Conservation (phyloP, 805 yeast species). For the Myxozyma nipponensis region DNA sequence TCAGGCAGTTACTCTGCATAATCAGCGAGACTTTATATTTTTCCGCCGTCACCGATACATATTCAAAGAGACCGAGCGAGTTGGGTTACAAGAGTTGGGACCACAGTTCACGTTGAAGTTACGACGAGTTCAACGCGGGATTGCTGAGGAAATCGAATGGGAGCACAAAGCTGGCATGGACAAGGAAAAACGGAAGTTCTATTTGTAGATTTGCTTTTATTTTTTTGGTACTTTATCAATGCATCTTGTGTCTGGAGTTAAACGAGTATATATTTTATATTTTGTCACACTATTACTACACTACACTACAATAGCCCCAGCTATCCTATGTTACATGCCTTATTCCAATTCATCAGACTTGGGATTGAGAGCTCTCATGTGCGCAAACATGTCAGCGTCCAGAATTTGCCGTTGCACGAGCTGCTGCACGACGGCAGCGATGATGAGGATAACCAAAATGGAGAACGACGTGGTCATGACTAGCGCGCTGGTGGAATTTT, state of each 20-base stretch:
- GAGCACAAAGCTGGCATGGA: constrained; percentile 97
- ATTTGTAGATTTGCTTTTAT: constrained; percentile 46
- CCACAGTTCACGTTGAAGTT: constrained; percentile 92
- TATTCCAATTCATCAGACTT: background rate
- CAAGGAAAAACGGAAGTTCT: constrained; percentile 88
- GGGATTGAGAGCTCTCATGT: background rate
- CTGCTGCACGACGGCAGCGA: constrained; percentile 22
- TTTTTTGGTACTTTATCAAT: background rate
- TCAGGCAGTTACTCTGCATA: constrained; percentile 92
- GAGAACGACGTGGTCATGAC: constrained; percentile 7
- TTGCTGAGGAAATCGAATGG: constrained; percentile 91
- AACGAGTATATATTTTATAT: too few relatives aligned
- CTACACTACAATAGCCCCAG: too few relatives aligned
- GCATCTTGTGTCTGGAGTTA: background rate
- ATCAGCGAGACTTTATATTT: constrained; percentile 92
- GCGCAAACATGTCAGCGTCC: background rate
- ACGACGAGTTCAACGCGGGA: constrained; percentile 85
- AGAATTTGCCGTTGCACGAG: constrained; percentile 14
- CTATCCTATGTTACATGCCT: too few relatives aligned
- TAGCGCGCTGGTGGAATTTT: constrained; percentile 3
- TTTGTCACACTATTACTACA: too few relatives aligned
- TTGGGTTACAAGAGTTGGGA: constrained; percentile 92
- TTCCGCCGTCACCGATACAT: constrained; percentile 93
- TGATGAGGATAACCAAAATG: constrained; percentile 12
- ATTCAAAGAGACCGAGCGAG: constrained; percentile 83